Evolutionary conservation across 2,329 filamentous ascomycete species (phyloP).

Genomic region (Colletotrichum euphorbiae): DNA sequence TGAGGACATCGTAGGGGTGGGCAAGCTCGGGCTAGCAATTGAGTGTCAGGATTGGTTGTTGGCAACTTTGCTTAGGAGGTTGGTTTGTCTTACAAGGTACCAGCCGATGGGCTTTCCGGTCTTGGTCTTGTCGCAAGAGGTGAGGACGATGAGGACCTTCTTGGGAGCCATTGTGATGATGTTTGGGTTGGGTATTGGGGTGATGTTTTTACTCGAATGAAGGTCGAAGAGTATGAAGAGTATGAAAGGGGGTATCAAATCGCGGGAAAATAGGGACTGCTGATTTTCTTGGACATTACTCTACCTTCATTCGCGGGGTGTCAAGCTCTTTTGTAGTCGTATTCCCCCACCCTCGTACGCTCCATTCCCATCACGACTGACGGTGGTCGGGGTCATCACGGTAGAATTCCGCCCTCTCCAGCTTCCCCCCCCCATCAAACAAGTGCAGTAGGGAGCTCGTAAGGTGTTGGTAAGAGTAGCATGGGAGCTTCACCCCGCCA

Average conservation of each 20-base stretch:
- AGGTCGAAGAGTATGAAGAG: constrained; percentile 3
- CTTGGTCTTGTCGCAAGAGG: constrained; percentile 65
- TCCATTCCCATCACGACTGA: not conserved
- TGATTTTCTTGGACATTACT: accelerated
- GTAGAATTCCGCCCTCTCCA: constrained; percentile 15
- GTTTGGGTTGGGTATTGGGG: not conserved
- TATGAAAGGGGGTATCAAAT: constrained; percentile 22
- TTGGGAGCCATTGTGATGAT: constrained; percentile 55
- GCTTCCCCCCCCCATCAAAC: constrained; percentile 29
- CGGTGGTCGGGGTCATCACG: constrained; percentile 19
- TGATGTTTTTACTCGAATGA: not conserved
- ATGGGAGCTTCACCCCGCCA: constrained; percentile 12
- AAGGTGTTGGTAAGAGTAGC: constrained; percentile 10
- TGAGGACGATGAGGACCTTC: constrained; percentile 78
- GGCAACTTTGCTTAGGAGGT: not conserved
- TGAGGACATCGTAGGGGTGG: constrained; percentile 71
- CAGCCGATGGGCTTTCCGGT: constrained; percentile 72
- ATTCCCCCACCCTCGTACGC: constrained; percentile 6
- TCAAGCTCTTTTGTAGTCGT: constrained; percentile 31
- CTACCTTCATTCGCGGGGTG: not conserved
- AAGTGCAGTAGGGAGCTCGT: not conserved
- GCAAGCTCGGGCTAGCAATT: constrained; percentile 67
- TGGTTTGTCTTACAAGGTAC: constrained; percentile 68
- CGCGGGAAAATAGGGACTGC: not conserved
- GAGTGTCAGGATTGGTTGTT: not conserved